Evolutionary conservation across 345 rosid genomes (phyloP).

Genomic region (Nephelium lappaceum): DNA sequence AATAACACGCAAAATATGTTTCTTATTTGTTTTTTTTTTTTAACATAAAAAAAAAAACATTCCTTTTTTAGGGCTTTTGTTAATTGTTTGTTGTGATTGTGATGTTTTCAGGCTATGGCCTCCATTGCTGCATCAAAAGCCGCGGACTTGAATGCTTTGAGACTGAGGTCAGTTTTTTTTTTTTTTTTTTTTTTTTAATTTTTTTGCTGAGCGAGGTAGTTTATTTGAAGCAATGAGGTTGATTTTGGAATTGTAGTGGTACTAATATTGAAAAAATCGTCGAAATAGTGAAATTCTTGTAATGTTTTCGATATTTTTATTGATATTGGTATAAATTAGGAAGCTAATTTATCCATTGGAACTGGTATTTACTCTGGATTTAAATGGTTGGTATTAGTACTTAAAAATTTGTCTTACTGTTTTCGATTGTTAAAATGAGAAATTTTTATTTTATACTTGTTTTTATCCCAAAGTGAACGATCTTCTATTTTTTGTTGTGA

Average conservation of each 20-base stretch:
- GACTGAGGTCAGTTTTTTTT: constrained; percentile 56
- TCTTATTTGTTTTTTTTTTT: no score
- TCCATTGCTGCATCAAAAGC: constrained; percentile 86
- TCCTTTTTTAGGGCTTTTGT: neutral
- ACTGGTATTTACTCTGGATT: neutral
- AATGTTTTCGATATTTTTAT: no score
- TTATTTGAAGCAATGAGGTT: neutral
- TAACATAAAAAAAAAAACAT: neutral
- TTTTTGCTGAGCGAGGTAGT: neutral
- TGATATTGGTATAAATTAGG: no score
- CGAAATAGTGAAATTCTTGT: neutral
- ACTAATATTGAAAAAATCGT: neutral
- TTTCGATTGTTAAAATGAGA: neutral
- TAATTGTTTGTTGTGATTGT: constrained; percentile 6
- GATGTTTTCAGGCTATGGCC: constrained; percentile 82
- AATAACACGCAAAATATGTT: neutral
- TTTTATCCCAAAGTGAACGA: no score
- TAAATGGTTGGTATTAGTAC: no score
- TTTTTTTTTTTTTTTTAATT: neutral
- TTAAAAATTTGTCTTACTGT: neutral
- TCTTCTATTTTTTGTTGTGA: neutral
- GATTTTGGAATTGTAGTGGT: no score
- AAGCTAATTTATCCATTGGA: neutral
- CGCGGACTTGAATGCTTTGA: constrained; percentile 85
- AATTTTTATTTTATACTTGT: neutral